Percentiles rank a stretch among this genome's conserved stretches.
Evolutionary conservation across 2,329 filamentous ascomycete genomes (phyloP).

Genomic region (Calonectria crousiana): DNA sequence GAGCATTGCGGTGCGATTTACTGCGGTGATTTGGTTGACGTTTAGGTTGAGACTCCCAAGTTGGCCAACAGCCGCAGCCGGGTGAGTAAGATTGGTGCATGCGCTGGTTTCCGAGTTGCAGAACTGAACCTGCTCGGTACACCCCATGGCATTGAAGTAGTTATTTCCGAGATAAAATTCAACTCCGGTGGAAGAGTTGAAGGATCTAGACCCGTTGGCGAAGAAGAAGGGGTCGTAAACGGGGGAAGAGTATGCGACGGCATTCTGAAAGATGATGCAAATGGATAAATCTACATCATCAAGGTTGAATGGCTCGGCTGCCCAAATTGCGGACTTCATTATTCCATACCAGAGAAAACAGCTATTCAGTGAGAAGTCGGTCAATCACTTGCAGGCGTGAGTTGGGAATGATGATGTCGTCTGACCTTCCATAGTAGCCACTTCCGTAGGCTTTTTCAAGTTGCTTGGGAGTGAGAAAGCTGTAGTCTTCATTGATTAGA

Average conservation of each 20-base stretch:
- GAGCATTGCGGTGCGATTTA: background rate
- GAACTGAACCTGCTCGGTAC: background rate
- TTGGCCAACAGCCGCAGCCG: background rate
- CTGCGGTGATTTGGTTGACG: background rate
- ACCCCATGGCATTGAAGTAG: background rate
- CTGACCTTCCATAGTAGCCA: background rate
- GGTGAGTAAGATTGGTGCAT: background rate
- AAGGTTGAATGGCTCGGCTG: background rate
- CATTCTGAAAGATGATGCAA: background rate
- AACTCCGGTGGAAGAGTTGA: background rate
- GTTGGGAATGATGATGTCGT: background rate
- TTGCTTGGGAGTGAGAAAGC: background rate
- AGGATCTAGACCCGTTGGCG: background rate
- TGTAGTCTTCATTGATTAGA: background rate
- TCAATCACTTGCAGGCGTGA: background rate
- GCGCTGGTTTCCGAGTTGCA: background rate
- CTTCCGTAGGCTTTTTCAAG: background rate
- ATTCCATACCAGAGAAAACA: background rate
- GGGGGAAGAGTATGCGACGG: background rate
- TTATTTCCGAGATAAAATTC: background rate
- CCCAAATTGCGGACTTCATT: background rate
- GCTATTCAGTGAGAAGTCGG: background rate
- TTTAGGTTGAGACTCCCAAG: background rate
- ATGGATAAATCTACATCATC: background rate
- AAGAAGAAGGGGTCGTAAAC: background rate